Evolutionary conservation across 208 protist genomes (phyloP), one percentile per base, ranked within the genome.

Genomic region (Leishmania martiniquensis): DNA sequence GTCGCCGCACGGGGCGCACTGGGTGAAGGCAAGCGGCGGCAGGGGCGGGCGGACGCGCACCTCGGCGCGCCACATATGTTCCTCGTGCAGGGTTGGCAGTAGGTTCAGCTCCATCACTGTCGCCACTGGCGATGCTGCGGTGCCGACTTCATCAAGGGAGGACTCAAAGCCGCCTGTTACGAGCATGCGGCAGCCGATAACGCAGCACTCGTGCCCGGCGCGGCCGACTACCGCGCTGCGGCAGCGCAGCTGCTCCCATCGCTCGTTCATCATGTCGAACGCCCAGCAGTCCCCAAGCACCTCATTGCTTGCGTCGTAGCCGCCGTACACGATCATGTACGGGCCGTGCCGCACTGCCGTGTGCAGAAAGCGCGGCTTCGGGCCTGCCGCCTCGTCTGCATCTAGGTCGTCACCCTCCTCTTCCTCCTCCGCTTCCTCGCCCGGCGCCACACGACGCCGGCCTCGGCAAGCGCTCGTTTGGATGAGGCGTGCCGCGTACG

Each of bases 311-410:
- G 71, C 76, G 79, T 95, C 82, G 82, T 91, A 93, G 60, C 93
- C 93, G 54, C 93, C 93, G 75, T 89, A 94, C 37, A 97, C 76
- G 55, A 97, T 85, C 86, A 97, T 95, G 81, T 90, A 97, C 25
- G 87, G 84, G 22, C 91, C 91, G 80, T 93, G 92, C 13, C 91
- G 85, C 60, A 95, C 91, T 12, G 91, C 90, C 49, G 78, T 88
- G 81, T 97, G 93, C 49, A 97, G 74, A 81, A 89, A 96, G 29
- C 93, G 89, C 10, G 84, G 83, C 32, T 54, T 69, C 6, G 80
- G 82, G 15, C 66, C 67, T 10, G 75, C 71, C 4, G 25, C 72
- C 54, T 74, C 70, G 37, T 15, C 20, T 2, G 17, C 34, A 0
- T 47, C 70, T 6, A 51, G 3, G 29, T 54, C 47, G 44, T 32